Evolutionary conservation across 2,329 filamentous ascomycete genomes (phyloP).

Genomic region (Lachnellula cervina): DNA sequence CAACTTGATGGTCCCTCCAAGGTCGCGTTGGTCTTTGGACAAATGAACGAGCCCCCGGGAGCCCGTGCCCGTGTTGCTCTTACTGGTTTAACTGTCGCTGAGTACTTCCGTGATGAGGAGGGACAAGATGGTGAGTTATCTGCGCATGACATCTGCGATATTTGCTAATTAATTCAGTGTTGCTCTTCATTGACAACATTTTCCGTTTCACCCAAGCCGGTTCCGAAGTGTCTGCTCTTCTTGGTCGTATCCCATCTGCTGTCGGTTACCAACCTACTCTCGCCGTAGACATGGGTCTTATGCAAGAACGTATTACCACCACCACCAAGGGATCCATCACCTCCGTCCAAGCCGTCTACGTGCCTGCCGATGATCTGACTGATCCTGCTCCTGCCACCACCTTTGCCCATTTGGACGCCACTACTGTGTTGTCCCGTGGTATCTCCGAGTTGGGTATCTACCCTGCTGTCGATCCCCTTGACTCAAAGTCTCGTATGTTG

Average conservation of each 20-base stretch:
- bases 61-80: constrained; percentile 99
- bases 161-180: constrained; percentile 51
- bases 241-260: constrained; percentile 99
- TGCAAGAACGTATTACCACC: constrained; percentile 99
- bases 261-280: constrained; percentile 99
- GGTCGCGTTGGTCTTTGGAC: constrained; percentile 98
- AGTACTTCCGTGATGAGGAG: constrained; percentile 72
- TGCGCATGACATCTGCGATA: not conserved
- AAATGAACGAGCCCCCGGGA: constrained; percentile 99
- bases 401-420: constrained; percentile 99
- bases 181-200: constrained; percentile 99
- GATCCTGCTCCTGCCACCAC: constrained; percentile 98
- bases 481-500: constrained; percentile 99
- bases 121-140: constrained; percentile 75
- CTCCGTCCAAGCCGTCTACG: constrained; percentile 99
- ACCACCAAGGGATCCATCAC: constrained; percentile 99
- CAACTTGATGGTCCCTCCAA: constrained; percentile 99
- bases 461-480: constrained; percentile 98
- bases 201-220: constrained; percentile 99
- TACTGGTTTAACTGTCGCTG: constrained; percentile 72
- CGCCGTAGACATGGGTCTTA: constrained; percentile 96
- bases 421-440: constrained; percentile 99
- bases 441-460: constrained; percentile 99
- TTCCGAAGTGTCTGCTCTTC: constrained; percentile 98
- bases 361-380: constrained; percentile 99